Evolutionary conservation across 169 alveolate species (phyloP), one percentile per base, ranked within the genome.

Genomic region (Babesia bovis): DNA sequence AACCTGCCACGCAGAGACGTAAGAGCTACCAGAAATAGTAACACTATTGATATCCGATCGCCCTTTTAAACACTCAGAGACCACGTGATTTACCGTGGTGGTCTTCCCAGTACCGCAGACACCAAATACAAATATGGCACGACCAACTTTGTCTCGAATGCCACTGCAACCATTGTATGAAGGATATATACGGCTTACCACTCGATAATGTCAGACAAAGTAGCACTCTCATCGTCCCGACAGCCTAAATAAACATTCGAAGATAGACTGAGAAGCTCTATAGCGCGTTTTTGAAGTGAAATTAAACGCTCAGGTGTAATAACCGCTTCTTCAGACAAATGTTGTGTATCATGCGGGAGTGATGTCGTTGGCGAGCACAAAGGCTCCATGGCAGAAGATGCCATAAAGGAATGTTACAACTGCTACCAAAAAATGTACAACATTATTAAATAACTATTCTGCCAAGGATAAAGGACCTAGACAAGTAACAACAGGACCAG

Each of bases 91-190:
- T 19, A 71, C 84, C 17, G 84, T 70, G 38, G 84, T 71, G 5
- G 88, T 61, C 61, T 81, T 81, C 28, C 88, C 88, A 0, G 82
- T 81, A 28, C 88, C 88, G 47, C 88, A 51, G 2, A 71, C 57
- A 1, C 88, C 88, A 30, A 81, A 81, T 25, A 81, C 65, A 26
- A 81, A 81, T 33, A 81, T 38, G 30, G 77, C 60, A 10, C 81
- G 71, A 25, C 88, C 88, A 1, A 13, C 35, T 13, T 47, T 55
- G 33, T n/a, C 7, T n/a, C 38, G 36, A 6, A 44, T 50, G 32
- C 56, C 23, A 10, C 88, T 70, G 63, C 25, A 81, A 26, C 1
- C 26, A n/a, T 1, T 68, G 55, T 4, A 23, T 53, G 13, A 6
- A 6, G 19, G 30, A 68, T 26, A 2, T 32, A 50, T 23, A 26